Evolutionary conservation across 371 early-diverging fungal genomes (phyloP), one percentile per base, ranked within the genome.

Genomic region (Vairimorpha necatrix): DNA sequence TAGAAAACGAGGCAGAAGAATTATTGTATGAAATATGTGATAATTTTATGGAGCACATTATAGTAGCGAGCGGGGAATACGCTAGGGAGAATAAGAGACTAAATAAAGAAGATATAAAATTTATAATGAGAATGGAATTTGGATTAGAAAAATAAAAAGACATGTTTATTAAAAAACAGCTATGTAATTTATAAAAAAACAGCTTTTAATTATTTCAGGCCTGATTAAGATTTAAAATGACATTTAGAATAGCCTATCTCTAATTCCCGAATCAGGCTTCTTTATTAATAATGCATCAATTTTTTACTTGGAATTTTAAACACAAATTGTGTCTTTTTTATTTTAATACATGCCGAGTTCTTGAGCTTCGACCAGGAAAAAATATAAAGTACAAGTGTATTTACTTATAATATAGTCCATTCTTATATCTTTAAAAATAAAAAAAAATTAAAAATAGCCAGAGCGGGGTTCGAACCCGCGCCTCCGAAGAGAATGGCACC

Each of bases 401-500:
- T n/a, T n/a, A 14, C 47, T n/a, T 47, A 47, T 47, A 47, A 13
- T 47, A 47, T 14, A n/a, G n/a, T 47, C 13, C 13, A 14, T 14
- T n/a, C n/a, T n/a, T n/a, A n/a, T n/a, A n/a, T 42, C 46, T 42
- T 42, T 42, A 11, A 11, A 11, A 42, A 42, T 42, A 18, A 32
- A 32, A 30, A 7, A 61, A 61, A 26, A 11, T 39, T 24, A n/a
- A 80, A 80, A 74, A 78, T 83, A 75, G 72, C 74, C 78, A 78
- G 78, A 77, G 77, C 78, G 83, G 78, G 83, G 75, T 83, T 83
- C 80, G 83, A 83, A 83, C 83, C 78, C 83, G 78, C 83, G 83
- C 80, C 83, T 82, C 82, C 79, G 78, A 74, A 77, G 78, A 83
- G 83, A 83, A 78, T 70, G 75, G 80, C 80, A 73, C 83, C 83